Base-by-base conservation (phyloP, 257 asterid genomes). In the Rubia yunnanensis region DNA sequence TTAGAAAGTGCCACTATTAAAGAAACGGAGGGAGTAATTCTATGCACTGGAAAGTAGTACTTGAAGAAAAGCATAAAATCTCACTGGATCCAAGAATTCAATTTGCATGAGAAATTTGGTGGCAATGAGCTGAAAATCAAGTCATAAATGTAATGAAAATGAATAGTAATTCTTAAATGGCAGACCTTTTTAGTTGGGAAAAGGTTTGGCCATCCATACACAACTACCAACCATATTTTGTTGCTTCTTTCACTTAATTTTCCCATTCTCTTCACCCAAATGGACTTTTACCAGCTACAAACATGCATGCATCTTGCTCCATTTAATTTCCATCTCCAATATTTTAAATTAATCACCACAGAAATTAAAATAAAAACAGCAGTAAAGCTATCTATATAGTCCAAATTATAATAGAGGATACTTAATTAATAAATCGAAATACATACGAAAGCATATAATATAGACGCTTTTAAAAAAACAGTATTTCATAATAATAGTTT, bases 51-150 rank as follows among this genome's bases (percentile, higher is more conserved):
- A 17, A 6, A 2, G n/a, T 3, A 56, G n/a, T 26, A 10, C 20
- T 26, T 24, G 17, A 24, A 56, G 4, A 24, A 56, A 26, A 57
- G 7, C 38, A 28, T 18, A 28, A 15, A 20, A 58, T 1, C 0
- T 48, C 27, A 74, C 57, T 73, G 56, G 73, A 76, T 65, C 75
- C 44, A 60, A 63, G 76, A 72, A 77, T 73, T 79, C 14, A 79
- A 83, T 77, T 74, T 69, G 88, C 83, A 65, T 78, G 86, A 78
- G 32, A 59, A 76, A 67, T 77, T 85, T 64, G 95, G 84, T 85
- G 73, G 80, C 34, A 56, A 70, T 27, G 24, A 13, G 69, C 68
- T 66, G 75, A 62, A 73, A 77, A 70, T 59, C 71, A 1, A 62
- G 27, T 65, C 26, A 58, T 5, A 62, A 63, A 35, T 54, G 20